These are phyloP conservation scores for Podila minutissima DNA, from an alignment of 192 early-diverging fungal species.

Conservation along the genomic window DNA sequence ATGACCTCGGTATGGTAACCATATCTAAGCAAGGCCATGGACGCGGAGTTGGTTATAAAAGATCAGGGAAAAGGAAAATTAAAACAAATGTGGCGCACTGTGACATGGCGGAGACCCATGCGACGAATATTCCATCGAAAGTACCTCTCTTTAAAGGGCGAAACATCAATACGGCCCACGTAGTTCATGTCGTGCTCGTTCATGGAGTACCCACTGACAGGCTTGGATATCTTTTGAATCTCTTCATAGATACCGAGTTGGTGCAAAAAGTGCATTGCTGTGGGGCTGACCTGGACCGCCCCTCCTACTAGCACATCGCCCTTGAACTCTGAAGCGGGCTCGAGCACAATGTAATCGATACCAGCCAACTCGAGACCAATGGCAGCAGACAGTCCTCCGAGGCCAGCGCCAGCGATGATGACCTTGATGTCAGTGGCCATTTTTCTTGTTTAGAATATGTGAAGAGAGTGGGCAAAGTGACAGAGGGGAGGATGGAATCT, in stretches of 20 bases:
- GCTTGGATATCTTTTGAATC: constrained; percentile 42
- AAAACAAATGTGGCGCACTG: no score
- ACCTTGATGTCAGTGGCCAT: constrained; percentile 34
- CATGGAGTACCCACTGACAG: constrained; percentile 45
- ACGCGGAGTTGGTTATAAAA: not conserved
- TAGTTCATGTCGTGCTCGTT: constrained; percentile 50
- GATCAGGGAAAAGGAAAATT: no score
- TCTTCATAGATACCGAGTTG: constrained; percentile 51
- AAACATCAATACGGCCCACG: constrained; percentile 37
- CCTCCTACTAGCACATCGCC: constrained; percentile 12
- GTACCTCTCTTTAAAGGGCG: constrained; percentile 33
- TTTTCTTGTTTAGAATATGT: not conserved
- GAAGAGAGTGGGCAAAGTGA: not conserved
- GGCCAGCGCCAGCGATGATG: constrained; percentile 51
- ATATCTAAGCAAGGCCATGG: constrained; percentile 9
- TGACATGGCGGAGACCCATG: no score
- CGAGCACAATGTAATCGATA: constrained; percentile 46
- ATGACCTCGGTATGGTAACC: constrained; percentile 45
- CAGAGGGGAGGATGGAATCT: not conserved
- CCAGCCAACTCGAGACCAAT: constrained; percentile 47
- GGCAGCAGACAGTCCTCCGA: constrained; percentile 40
- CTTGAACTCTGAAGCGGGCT: constrained; percentile 3
- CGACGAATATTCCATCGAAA: no score
- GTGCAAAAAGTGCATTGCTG: constrained; percentile 38
- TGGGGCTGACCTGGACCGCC: constrained; percentile 37